Base-by-base conservation (phyloP, 495 filamentous ascomycete species). In the Penicillium flavigenum region DNA sequence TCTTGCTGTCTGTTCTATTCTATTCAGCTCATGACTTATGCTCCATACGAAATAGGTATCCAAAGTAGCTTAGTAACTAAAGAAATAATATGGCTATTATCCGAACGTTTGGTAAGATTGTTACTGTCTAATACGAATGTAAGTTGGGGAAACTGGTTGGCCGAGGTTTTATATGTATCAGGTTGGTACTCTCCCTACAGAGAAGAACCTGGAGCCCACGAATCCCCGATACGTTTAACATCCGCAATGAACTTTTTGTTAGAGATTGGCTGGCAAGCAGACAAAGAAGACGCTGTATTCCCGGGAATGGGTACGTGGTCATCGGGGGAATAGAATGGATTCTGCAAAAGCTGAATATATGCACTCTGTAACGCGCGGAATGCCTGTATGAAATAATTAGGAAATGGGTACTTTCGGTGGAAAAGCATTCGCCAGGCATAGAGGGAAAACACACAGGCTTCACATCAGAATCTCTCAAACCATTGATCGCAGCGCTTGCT, bases 271-370 rank as follows among this genome's bases (percentile, higher is more conserved):
- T 85, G 82, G 2, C 64, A 65, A n/a, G 50, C 49, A 1, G 67
- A 57, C 24, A 72, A 47, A 45, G 73, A 67, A 19, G 72, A 69
- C 26, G 72, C 65, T 22, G 62, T 57, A 11, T 54, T 52, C 38
- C 66, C 71, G 14, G 69, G 56, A 29, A 70, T 48, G 19, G 86
- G 86, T 41, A 80, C 80, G 63, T 92, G 87, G 60, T 92, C 89
- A 69, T 96, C 93, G 31, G 92, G 93, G 39, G 87, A 85, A 68
- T 92, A 98, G 71, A 98, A 98, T 1, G 94, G 94, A 66, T 98
- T 97, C 72, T 96, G 90, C 45, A 98, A 73, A 50, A 98, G 77
- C 57, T 83, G 76, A 46, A 97, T 89, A 63, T 97, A 98, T 22
- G 94, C 92, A 24, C 83, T 88, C 74, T 98, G 94, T 64, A 98